Conservation (phyloP, 1,139 yeast genomes). For the Lodderomyces metapsilosis region DNA sequence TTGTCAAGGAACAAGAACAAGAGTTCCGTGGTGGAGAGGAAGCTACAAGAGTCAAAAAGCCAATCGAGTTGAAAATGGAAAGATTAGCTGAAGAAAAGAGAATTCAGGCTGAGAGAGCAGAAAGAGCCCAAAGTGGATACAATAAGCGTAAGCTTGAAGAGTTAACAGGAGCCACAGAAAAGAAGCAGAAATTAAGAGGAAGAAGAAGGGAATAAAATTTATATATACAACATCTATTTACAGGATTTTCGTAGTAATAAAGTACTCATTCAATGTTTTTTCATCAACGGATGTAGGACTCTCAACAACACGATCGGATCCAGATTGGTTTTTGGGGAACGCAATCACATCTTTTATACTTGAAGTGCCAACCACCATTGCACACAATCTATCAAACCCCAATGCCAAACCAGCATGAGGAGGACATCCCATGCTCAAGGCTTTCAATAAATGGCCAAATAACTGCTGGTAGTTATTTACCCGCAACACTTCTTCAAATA, state of each 20-base stretch:
- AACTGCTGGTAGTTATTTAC: slow-evolving; percentile 57
- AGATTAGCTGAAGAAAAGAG: slow-evolving; percentile 34
- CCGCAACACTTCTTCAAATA: slow-evolving; percentile 56
- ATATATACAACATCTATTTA: slow-evolving; percentile 8
- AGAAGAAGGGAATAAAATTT: slow-evolving; percentile 21
- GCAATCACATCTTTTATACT: slow-evolving; percentile 93
- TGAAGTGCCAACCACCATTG: slow-evolving; percentile 74
- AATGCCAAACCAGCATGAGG: slow-evolving; percentile 98
- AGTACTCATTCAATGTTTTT: slow-evolving; percentile 50
- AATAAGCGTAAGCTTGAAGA: slow-evolving; percentile 22
- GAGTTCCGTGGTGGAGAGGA: slow-evolving; percentile 37
- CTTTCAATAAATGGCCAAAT: slow-evolving; percentile 86
- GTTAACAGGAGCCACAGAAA: slow-evolving; percentile 16
- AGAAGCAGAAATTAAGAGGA: slow-evolving; percentile 29
- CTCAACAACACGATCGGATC: slow-evolving; percentile 82
- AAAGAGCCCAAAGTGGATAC: slow-evolving; percentile 16
- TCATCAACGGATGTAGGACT: slow-evolving; percentile 71
- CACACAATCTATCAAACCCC: slow-evolving; percentile 91
- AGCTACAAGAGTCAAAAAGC: slow-evolving; percentile 29
- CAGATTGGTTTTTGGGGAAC: slow-evolving; percentile 89
- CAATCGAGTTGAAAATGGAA: slow-evolving; percentile 47
- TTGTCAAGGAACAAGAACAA: slow-evolving; percentile 69
- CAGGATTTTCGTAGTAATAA: slow-evolving; percentile 24
- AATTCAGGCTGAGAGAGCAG: slow-evolving; percentile 26
- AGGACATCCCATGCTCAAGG: slow-evolving; percentile 90